Percentiles rank a stretch among this genome's conserved stretches.
Evolutionary conservation across 129 eudicot species (phyloP).

Genomic region (Flaveria bidentis): DNA sequence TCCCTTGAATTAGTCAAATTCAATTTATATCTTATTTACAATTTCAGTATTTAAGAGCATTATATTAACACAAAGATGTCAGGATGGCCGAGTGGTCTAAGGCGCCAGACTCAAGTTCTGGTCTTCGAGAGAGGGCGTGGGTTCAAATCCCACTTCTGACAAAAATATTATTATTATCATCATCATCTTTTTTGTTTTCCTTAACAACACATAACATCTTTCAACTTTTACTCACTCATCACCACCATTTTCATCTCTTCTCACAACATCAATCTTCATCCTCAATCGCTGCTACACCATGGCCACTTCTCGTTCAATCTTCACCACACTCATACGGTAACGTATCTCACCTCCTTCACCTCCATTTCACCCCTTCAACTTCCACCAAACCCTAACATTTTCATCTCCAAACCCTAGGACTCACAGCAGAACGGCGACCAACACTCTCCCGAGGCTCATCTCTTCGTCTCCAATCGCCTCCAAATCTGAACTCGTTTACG

Average conservation of each 20-base stretch:
- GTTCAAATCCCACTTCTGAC: conserved; percentile 96
- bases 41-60: no score
- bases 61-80: conserved; percentile 30
- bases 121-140: conserved; percentile 97
- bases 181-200: neutral
- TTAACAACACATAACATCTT: no score
- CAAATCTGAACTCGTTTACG: conserved; percentile 37
- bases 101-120: conserved; percentile 99
- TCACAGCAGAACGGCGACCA: conserved; percentile 21
- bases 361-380: neutral
- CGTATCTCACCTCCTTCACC: neutral
- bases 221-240: neutral
- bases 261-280: no score
- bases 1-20: no score
- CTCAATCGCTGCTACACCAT: neutral
- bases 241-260: neutral
- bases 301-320: conserved; percentile 68
- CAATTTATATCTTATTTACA: no score
- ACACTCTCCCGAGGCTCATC: conserved; percentile 35
- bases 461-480: conserved; percentile 46
- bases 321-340: conserved; percentile 51
- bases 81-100: conserved; percentile 99
- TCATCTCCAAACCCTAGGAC: conserved; percentile 37
- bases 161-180: neutral
- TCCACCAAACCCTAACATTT: neutral